Evolutionary conservation across 2,329 filamentous ascomycete species (phyloP).

Genomic region (Bipolaris zeicola): DNA sequence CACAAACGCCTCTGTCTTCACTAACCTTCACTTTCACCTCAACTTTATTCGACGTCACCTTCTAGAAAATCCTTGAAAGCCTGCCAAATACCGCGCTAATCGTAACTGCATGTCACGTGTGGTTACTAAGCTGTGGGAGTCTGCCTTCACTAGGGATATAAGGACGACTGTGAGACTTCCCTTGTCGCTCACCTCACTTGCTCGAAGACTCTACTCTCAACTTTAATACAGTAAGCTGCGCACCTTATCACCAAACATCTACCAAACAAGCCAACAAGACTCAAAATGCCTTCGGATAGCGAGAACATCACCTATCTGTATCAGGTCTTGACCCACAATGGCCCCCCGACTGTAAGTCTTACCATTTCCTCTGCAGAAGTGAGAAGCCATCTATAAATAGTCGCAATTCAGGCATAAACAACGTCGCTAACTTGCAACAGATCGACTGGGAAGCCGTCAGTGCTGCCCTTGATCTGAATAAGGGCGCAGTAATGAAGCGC

Average conservation of each 20-base stretch:
- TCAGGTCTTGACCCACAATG: constrained; percentile 33
- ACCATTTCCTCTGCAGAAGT: background rate
- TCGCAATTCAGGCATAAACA: background rate
- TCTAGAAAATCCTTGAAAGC: background rate
- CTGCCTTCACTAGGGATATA: constrained; percentile 18
- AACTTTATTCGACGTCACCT: constrained; percentile 10
- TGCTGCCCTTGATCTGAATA: constrained; percentile 32
- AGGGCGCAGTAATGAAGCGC: constrained; percentile 35
- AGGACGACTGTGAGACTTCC: background rate
- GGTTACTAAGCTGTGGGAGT: constrained; percentile 10
- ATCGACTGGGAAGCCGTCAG: constrained; percentile 40
- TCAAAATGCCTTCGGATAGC: constrained; percentile 35
- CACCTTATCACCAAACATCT: background rate
- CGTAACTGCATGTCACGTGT: constrained; percentile 11
- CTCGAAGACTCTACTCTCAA: background rate
- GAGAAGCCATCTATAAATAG: background rate
- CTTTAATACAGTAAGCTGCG: background rate
- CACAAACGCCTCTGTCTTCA: background rate
- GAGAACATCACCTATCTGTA: constrained; percentile 43
- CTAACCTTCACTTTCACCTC: constrained; percentile 15
- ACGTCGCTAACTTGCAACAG: constrained; percentile 21
- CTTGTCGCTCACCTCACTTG: constrained; percentile 3
- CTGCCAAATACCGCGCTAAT: constrained; percentile 3
- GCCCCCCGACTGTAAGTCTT: constrained; percentile 27
- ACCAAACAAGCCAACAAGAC: background rate